Evolutionary conservation across 2,329 filamentous ascomycete species (phyloP), one percentile per base, ranked within the genome.

Genomic region (Colletotrichum sp.): DNA sequence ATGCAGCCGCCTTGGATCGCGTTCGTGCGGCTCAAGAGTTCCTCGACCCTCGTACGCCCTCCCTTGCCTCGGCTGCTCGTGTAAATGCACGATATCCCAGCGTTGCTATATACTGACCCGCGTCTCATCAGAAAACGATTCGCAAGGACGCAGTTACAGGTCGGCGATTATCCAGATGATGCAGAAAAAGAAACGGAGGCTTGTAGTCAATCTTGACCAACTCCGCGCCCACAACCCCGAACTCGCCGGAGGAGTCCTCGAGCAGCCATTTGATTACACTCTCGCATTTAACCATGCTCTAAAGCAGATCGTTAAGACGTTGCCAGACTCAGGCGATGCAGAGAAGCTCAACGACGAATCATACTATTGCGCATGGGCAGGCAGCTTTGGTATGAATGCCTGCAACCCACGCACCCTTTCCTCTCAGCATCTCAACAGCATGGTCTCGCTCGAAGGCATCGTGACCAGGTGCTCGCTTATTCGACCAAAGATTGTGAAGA

Each of bases 311-410:
- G 93, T 99, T 78, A 92, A 94, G 82, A 94, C 95, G 4, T 88
- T 98, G 36, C 93, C 94, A 13, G 92, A 94, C 80, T 92, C 95
- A 55, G 92, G 95, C 4, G 90, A 93, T 4, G 93, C 94, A 79
- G 95, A 98, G 84, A 93, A 92, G 2, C 90, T 92, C 59, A 92
- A 94, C 34, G 96, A 98, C 83, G 92, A 93, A 57, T 90, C 95
- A 80, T 99, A 98, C 87, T 99, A 99, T 84, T 98, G 97, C 82
- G 97, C 97, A n/a, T 99, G 95, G 87, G 92, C 96, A 71, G 97
- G 97, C 79, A 98, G 95, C 83, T 99, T 99, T 83, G 97, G 98
- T 79, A 93, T 98, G 83, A 97, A 95, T 84, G 91, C 96, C 15
- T 98, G 96, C 90, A 99, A 98, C 82, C 97, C 97, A 55, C 92